Base-by-base conservation (phyloP, 2,329 filamentous ascomycete species). In the Albophoma yamanashiensis region DNA sequence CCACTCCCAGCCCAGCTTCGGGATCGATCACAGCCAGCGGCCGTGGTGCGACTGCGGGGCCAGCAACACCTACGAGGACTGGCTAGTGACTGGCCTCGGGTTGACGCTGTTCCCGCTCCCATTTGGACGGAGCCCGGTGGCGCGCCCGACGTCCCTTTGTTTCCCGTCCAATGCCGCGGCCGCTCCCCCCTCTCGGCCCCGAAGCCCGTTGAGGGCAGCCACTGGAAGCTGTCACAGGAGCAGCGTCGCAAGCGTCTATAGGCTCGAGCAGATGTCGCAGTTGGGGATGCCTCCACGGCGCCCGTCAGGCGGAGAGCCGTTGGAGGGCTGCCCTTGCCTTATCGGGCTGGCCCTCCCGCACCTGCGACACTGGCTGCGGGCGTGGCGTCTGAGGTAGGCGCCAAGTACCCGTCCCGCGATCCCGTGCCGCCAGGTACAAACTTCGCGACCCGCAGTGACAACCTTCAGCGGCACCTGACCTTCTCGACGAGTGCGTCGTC, bases 221-320 rank as follows among this genome's bases (percentile, higher is more conserved):
- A 31, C 57, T 39, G 57, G 39, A 59, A 58, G 56, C 45, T 56
- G 62, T 67, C 63, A 67, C 64, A 60, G 62, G 64, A 64, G 62
- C 62, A 63, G 38, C 34, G 50, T 38, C 50, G 50, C 43, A 55
- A 57, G 58, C 60, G 56, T 59, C 61, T 17, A 66, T 64, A 65
- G 64, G 62, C 57, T 50, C 50, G 20, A 17, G 59, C 5, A 20
- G 56, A 11, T 39, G 53, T 36, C 42, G 50, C 50, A 36, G 50
- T 22, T 38, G 50, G 50, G 27, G 50, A 36, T 34, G 50, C 63
- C 62, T 65, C 27, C 27, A 31, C 27, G 27, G 27, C 27, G 27
- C 27, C 27, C 27, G 27, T 31, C 62, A 62, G 61, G 61, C 62
- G 63, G 58, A 52, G 57, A 38, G 52, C 39, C 56, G 56, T 42